Percentiles rank a stretch among this genome's conserved stretches.
Conservation (phyloP, 805 yeast genomes). For the Nakazawaea pomicola region DNA sequence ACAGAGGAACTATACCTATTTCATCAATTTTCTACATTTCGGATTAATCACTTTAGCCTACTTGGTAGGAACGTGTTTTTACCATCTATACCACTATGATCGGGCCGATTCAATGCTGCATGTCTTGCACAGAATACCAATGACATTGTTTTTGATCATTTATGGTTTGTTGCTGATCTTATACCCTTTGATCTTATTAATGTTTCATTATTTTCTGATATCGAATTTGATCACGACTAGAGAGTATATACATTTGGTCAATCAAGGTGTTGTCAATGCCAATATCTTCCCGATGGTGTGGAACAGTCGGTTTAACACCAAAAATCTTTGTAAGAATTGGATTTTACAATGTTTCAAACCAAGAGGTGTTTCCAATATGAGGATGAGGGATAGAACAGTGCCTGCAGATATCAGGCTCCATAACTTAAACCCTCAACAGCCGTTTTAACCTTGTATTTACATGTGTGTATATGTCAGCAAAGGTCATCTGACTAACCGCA, state of each 20-base stretch:
- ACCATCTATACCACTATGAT: slow-evolving; percentile 21
- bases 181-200: slow-evolving; percentile 52
- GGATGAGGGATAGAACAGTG: slow-evolving; percentile 25
- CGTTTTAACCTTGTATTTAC: not conserved
- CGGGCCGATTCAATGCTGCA: slow-evolving; percentile 14
- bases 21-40: slow-evolving; percentile 44
- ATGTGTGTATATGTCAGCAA: too few relatives aligned
- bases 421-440: not conserved
- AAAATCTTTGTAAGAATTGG: slow-evolving; percentile 26
- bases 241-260: slow-evolving; percentile 54
- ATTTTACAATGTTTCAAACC: slow-evolving; percentile 30
- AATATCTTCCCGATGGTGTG: slow-evolving; percentile 24
- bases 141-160: slow-evolving; percentile 48
- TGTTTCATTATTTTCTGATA: slow-evolving; percentile 50
- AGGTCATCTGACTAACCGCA: too few relatives aligned
- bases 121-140: slow-evolving; percentile 26
- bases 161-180: slow-evolving; percentile 38
- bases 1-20: slow-evolving; percentile 61
- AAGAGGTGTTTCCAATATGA: slow-evolving; percentile 31
- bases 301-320: slow-evolving; percentile 33
- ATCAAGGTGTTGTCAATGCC: slow-evolving; percentile 20
- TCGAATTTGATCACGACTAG: slow-evolving; percentile 63
- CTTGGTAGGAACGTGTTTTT: slow-evolving; percentile 26
- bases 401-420: slow-evolving; percentile 36
- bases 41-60: slow-evolving; percentile 25